Conservation (phyloP, 495 filamentous ascomycete genomes). For the Pyrenopolyporus hunteri region DNA sequence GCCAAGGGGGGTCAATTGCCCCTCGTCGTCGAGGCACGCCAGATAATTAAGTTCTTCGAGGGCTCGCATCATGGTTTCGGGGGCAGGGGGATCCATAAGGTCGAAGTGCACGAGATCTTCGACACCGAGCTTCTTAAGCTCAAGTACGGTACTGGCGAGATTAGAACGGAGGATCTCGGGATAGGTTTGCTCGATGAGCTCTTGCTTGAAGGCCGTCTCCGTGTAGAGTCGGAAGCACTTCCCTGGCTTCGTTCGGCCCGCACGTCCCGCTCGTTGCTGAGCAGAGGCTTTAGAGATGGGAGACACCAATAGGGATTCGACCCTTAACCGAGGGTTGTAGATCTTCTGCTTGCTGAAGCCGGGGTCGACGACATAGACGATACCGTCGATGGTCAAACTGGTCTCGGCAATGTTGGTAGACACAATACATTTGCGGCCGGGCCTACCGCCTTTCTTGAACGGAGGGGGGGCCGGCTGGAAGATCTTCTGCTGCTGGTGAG, state of each 20-base stretch:
- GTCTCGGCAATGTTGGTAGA: constrained; percentile 99
- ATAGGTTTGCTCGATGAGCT: constrained; percentile 95
- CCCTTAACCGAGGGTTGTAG: constrained; percentile 95
- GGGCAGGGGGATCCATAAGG: constrained; percentile 97
- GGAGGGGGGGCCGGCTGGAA: constrained; percentile 87
- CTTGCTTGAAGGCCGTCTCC: constrained; percentile 95
- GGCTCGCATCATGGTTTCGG: constrained; percentile 98
- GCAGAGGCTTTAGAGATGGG: constrained; percentile 99
- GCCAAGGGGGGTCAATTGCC: constrained; percentile 84
- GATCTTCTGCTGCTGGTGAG: constrained; percentile 89
- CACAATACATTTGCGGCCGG: constrained; percentile 94
- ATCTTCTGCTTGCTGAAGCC: constrained; percentile 99
- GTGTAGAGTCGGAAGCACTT: constrained; percentile 99
- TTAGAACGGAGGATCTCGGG: constrained; percentile 96
- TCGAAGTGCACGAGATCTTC: constrained; percentile 98
- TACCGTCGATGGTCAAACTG: constrained; percentile 95
- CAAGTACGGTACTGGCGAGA: constrained; percentile 89
- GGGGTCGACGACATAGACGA: constrained; percentile 98
- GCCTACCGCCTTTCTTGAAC: constrained; percentile 72
- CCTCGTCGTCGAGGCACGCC: constrained; percentile 95
- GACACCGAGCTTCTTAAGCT: constrained; percentile 96
- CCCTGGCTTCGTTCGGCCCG: constrained; percentile 94
- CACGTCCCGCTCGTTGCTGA: constrained; percentile 96
- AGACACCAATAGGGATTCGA: constrained; percentile 94
- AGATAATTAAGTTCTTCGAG: constrained; percentile 98